Evolutionary conservation across 2,329 filamentous ascomycete genomes (phyloP).

Genomic region (Aureobasidium sp.): DNA sequence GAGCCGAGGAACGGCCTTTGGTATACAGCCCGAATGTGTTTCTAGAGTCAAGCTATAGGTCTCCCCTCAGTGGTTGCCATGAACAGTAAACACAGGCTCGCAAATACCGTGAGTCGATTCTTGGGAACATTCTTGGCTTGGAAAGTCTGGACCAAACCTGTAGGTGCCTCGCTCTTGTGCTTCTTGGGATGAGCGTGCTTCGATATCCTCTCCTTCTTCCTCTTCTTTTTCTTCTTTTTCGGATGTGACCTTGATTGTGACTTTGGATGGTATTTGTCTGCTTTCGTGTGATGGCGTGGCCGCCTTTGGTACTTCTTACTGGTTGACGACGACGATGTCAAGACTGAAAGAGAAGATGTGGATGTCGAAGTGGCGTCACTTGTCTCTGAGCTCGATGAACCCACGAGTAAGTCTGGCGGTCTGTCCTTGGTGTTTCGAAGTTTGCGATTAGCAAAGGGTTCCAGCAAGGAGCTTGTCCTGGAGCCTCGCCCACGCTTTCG

Average conservation of each 20-base stretch:
- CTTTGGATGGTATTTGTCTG: constrained; percentile 37
- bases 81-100: neutral
- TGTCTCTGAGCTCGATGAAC: neutral
- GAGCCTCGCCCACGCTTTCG: neutral
- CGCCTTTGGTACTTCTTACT: constrained; percentile 32
- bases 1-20: constrained; percentile 40
- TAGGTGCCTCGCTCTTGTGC: constrained; percentile 28
- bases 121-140: constrained; percentile 36
- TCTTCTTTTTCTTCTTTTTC: constrained; percentile 19
- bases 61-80: neutral
- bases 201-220: constrained; percentile 14
- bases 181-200: constrained; percentile 26
- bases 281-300: constrained; percentile 38
- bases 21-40: constrained; percentile 38
- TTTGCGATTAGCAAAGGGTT: neutral
- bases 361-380: neutral
- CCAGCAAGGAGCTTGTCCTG: neutral
- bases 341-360: neutral
- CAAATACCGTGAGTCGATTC: constrained; percentile 38
- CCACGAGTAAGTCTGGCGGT: neutral
- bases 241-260: constrained; percentile 21
- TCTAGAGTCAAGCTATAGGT: neutral
- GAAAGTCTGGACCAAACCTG: constrained; percentile 34
- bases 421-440: neutral
- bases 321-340: neutral